A percentile compares a stretch with the other conserved stretches of the same genome.
Evolutionary conservation across 2,329 filamentous ascomycete genomes (phyloP).

Genomic region (Septoria petroselini): DNA sequence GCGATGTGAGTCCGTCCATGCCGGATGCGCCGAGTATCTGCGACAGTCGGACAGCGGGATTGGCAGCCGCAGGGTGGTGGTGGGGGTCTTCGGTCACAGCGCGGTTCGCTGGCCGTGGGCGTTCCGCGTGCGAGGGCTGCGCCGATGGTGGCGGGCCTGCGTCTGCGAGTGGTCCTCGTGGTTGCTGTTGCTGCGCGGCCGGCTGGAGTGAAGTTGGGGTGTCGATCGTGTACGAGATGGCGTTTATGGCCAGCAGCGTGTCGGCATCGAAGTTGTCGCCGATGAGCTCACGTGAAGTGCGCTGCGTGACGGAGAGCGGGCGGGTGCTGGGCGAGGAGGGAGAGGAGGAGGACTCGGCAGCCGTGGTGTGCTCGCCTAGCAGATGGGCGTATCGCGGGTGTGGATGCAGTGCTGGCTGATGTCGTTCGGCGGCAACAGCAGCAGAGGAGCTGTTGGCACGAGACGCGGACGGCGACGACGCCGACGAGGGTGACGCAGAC

Average conservation of each 20-base stretch:
- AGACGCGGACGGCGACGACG: slow-evolving; percentile 1
- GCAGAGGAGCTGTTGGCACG: slow-evolving; percentile 2
- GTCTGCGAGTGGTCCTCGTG: background rate
- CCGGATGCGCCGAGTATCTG: slow-evolving; percentile 45
- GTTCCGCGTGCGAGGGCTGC: slow-evolving; percentile 13
- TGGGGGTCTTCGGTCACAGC: too few relatives aligned
- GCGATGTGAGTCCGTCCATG: slow-evolving; percentile 50
- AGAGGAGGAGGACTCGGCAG: too few relatives aligned
- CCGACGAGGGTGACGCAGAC: background rate
- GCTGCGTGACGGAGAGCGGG: slow-evolving; percentile 36
- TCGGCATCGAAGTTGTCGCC: slow-evolving; percentile 43
- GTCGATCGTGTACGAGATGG: slow-evolving; percentile 31
- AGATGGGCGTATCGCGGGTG: background rate
- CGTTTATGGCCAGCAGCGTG: slow-evolving; percentile 39
- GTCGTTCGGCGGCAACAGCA: background rate
- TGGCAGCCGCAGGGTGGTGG: slow-evolving; percentile 21
- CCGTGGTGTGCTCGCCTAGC: background rate
- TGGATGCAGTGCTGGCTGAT: slow-evolving; percentile 1
- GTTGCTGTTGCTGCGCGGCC: slow-evolving; percentile 6
- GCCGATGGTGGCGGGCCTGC: slow-evolving; percentile 6
- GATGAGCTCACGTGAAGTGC: slow-evolving; percentile 38
- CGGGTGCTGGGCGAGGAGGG: background rate
- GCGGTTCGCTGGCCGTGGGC: background rate
- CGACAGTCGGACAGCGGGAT: slow-evolving; percentile 40
- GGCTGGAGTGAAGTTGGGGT: slow-evolving; percentile 12